Base-by-base conservation (phyloP, 1,284 basidiomycete genomes). In the Moniliophthora roreri region DNA sequence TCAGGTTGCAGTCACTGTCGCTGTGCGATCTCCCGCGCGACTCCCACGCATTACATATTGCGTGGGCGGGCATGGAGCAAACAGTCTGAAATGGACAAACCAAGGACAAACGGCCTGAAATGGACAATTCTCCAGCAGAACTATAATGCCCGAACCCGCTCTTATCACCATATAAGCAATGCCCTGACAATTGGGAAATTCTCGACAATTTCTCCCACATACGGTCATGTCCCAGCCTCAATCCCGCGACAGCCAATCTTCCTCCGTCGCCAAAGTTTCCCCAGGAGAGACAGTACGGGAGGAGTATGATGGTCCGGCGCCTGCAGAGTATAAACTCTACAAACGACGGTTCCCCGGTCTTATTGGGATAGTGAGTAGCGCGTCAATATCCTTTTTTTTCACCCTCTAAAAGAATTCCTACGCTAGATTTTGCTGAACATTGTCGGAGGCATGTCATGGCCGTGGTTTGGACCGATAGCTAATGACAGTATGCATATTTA, bases 391-490 rank as follows among this genome's bases (percentile, higher is more conserved):
- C 11, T 5, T 3, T 8, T 32, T 20, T 32, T 40, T 37, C 10
- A 11, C 6, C 28, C 35, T 28, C n/a, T 32, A 26, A 11, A 49
- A 47, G 18, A 20, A 32, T 18, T 23, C 28, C 15, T 49, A 45
- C 20, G 40, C 24, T 51, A 89, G 88, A 73, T 84, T 16, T 37
- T 82, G 8, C 67, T 91, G 21, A 87, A 84, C 52, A 64, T 85
- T 28, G 76, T 82, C 10, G 73, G 77, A 1, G 87, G 80, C 1
- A 82, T 88, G 81, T 69, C 77, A 11, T 81, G 81, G 78, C 78
- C 85, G 2, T 80, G 77, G 87, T 92, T 91, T 63, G 89, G 88
- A 8, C 87, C 90, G 1, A 89, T 92, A 51, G 74, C 89, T 0
- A 82, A 81, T 42, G 66, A 81, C 57, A 75, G 89, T 90, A 54